Evolutionary conservation across 257 asterid genomes (phyloP), one percentile per base, ranked within the genome.

Genomic region (Jacaranda copaia): DNA sequence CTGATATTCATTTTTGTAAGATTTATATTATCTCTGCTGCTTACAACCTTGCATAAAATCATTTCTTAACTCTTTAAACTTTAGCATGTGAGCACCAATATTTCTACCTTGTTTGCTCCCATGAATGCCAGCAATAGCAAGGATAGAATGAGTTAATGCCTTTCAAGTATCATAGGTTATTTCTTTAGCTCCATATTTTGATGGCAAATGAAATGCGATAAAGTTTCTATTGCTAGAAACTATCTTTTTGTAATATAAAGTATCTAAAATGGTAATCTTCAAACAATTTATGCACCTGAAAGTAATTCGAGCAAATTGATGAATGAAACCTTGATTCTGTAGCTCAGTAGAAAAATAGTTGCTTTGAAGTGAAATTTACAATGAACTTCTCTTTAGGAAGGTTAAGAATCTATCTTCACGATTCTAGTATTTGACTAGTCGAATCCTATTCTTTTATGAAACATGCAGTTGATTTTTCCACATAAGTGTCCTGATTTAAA

Each of bases 301-400:
- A 40, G 36, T 39, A 7, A 6, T 55, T 66, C 14, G 7, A 52
- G 53, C 6, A 19, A 64, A 40, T 36, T 4, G 8, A 19, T 0
- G 66, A 57, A 68, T 14, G n/a, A 39, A 32, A 32, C 61, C 68
- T 66, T 76, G 35, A 57, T 43, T 43, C 68, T 58, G 43, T 71
- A 55, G 35, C 66, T 15, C 5, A 11, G 16, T 56, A 15, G 75
- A 55, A 56, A 55, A 56, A 56, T 45, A 56, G 16, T 42, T 42
- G 9, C 3, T 48, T 60, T 53, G 62, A 67, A 43, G 32, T 18
- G 72, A 18, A 36, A 79, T 25, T 9, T 43, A 25, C 53, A 9
- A 20, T 16, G 56, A 52, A 15, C 5, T 61, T 63, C 59, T 63
- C 56, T 36, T 48, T 62, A 59, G 9, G 48, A 59, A 78, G 62